Base-by-base conservation (phyloP, 148 eudicot genomes). In the Pouteria glomerata region DNA sequence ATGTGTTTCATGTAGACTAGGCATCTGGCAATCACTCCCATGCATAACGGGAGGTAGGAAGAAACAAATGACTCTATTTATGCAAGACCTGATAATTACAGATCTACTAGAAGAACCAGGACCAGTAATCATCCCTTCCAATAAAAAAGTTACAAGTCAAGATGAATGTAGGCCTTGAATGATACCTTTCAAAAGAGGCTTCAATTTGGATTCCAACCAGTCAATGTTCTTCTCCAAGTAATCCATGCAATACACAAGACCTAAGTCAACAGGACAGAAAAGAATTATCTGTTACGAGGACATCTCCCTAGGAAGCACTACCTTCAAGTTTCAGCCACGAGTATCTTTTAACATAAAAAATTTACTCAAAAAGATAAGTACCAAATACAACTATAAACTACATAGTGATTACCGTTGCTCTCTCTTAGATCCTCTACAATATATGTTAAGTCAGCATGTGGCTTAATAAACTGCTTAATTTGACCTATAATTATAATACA, bases 211-310 rank as follows among this genome's bases (percentile, higher is more conserved):
- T 74, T 90, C 83, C 83, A 94, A 79, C 97, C 98, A 91, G 77
- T 91, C 98, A 62, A 94, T 83, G 81, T 94, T 94, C 82, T 91
- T 94, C 84, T 91, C 98, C 77, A 94, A 69, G 83, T 86, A 94
- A 80, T 94, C 98, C 98, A 94, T 89, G 80, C 98, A 93, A 76
- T 93, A 93, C n/a, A 91, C 87, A 59, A 94, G 97, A 69, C 98
- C 98, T 94, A 76, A 33, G 37, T 41, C 31, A 44, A 63, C 31
- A 35, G 3, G 57, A 33, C n/a, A 26, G 61, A 21, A 63, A 51
- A 53, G n/a, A 26, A 42, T 31, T 62, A 68, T 30, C 2, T 53
- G 57, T 53, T 41, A 62, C n/a, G n/a, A n/a, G 61, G 44, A 33
- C 42, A 69, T 66, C 62, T 51, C 31, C n/a, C 51, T 6, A 30